Evolutionary conservation across 2,329 filamentous ascomycete genomes (phyloP), one percentile per base, ranked within the genome.

Genomic region (Venturia effusa): DNA sequence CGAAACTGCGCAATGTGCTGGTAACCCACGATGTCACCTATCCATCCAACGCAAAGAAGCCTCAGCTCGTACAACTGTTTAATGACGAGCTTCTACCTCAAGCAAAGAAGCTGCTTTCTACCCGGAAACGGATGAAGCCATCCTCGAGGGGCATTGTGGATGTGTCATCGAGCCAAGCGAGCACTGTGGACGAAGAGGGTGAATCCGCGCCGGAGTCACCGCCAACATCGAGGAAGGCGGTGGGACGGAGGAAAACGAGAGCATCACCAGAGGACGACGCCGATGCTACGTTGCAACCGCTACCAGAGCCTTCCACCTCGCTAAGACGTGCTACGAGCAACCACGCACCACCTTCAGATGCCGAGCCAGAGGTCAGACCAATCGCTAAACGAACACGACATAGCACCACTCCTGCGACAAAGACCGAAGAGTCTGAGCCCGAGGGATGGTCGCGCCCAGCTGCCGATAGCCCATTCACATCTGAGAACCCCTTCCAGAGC

Each of bases 401-500:
- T 68, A 77, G 73, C 45, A 71, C 72, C 13, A 71, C 75, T 5
- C 71, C 76, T 7, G 73, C 69, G 22, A 67, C 78, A 27, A 83
- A 81, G 67, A 73, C 69, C 22, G 67, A 78, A 22, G 82, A 81
- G 66, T 70, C 72, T 2, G 74, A 77, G 15, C 85, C 89, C 65
- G 80, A 82, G 61, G 74, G 78, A 62, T 75, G 73, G 69, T 70
- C 71, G 64, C 69, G 68, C n/a, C 67, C 71, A 32, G 71, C 70
- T 10, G 80, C 82, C 3, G 82, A 83, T 40, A 88, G 82, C 70
- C 87, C 89, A 39, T 97, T 97, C 74, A 91, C 88, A 1, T 83
- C 87, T 68, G 91, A 97, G 63, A 97, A 97, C 70, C 92, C 93
- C 0, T 97, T 97, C 72, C 93, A 97, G 74, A 90, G 89, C 71